Base-by-base conservation (phyloP, 1,139 yeast species). In the Saccharomyces hybrid region DNA sequence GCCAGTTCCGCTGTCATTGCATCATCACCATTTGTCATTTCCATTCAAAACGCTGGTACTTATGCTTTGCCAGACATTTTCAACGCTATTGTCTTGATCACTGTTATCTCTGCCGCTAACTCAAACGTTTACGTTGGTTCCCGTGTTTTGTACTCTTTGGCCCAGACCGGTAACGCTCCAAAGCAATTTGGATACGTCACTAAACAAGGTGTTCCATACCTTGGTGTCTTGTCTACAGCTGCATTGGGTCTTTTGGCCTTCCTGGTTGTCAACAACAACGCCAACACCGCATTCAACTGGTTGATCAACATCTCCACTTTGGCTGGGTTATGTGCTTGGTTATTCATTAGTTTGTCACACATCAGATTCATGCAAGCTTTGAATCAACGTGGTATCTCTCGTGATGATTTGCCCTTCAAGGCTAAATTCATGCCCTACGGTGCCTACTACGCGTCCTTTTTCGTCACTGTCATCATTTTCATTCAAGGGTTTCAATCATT, bases 71-170 rank as follows among this genome's bases (percentile, higher is more conserved):
- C 89, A 50, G 80, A 83, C 62, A 83, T 86, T 56, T 84, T 87
- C 75, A 87, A 87, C 68, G 95, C 88, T 14, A 83, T 86, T 46
- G 84, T 87, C 59, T 72, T 86, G 58, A 65, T 80, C 49, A 84
- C 95, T 23, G 80, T 86, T 59, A 74, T 85, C 53, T 84, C 91
- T 16, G 95, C 95, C 29, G 95, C 87, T 59, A 87, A 86, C 72
- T 84, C 93, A 16, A 84, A 85, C 67, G 80, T 87, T 52, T 87
- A 87, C 70, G 82, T 86, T 65, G 90, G 90, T 46, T 86, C 95
- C 5, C 79, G 95, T 73, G 79, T 84, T 51, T 71, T 87, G 50
- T 85, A 82, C 66, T 83, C 88, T n/a, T 74, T 87, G 68, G 88
- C 88, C 13, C 74, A 75, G 61, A 77, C 82, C 23, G 80, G 82